Percentiles rank a stretch among this genome's conserved stretches.
Evolutionary conservation across 2,329 filamentous ascomycete genomes (phyloP).

Genomic region (Diplodia mutila): DNA sequence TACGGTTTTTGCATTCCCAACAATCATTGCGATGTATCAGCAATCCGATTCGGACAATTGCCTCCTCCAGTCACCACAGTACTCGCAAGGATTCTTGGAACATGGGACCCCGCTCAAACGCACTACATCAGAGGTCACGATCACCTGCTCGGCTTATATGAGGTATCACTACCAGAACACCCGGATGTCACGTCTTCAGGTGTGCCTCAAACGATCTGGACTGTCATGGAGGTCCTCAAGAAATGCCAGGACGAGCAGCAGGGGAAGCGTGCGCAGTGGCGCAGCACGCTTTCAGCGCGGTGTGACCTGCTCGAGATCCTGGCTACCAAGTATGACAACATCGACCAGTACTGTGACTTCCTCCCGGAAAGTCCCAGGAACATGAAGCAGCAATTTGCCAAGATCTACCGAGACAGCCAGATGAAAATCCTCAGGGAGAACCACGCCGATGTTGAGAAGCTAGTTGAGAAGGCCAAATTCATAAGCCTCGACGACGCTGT

Average conservation of each 20-base stretch:
- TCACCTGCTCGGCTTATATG: slow-evolving; percentile 42
- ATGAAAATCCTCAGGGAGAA: slow-evolving; percentile 33
- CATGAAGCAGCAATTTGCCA: slow-evolving; percentile 39
- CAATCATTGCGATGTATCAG: slow-evolving; percentile 53
- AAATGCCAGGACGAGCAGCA: slow-evolving; percentile 12
- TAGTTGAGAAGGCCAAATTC: neutral
- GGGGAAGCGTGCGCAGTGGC: slow-evolving; percentile 26
- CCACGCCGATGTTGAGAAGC: slow-evolving; percentile 1
- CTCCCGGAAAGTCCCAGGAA: slow-evolving; percentile 37
- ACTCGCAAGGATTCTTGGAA: slow-evolving; percentile 28
- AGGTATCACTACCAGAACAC: slow-evolving; percentile 28
- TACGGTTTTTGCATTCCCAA: slow-evolving; percentile 56
- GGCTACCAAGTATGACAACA: slow-evolving; percentile 35
- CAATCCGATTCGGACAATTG: slow-evolving; percentile 47
- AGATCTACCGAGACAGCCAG: slow-evolving; percentile 45
- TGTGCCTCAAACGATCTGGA: slow-evolving; percentile 40
- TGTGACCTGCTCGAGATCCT: slow-evolving; percentile 32
- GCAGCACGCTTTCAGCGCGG: slow-evolving; percentile 24
- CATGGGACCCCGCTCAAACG: slow-evolving; percentile 27
- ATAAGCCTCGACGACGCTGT: slow-evolving; percentile 17
- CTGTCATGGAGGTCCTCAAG: slow-evolving; percentile 37
- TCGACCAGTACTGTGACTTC: slow-evolving; percentile 15
- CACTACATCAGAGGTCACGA: slow-evolving; percentile 39
- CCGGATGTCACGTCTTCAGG: slow-evolving; percentile 38
- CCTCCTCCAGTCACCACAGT: slow-evolving; percentile 37